Conservation (phyloP, 495 filamentous ascomycete species). For the Aspergillus biplanus region DNA sequence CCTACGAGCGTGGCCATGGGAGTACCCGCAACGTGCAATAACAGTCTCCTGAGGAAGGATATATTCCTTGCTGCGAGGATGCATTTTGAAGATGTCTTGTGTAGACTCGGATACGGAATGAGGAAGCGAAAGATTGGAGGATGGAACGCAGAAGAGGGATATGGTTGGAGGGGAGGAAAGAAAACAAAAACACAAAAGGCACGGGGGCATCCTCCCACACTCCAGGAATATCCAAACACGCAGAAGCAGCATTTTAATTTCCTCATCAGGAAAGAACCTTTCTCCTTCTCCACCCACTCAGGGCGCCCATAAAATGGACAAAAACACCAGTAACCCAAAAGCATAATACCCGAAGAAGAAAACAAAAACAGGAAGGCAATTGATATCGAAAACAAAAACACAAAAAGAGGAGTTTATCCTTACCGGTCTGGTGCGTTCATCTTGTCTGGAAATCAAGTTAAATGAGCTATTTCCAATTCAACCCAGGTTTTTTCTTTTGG, state of each 20-base stretch:
- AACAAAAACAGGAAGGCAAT: background rate
- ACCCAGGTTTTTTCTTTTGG: background rate
- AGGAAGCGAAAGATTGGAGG: background rate
- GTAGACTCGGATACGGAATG: background rate
- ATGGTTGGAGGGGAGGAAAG: background rate
- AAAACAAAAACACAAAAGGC: background rate
- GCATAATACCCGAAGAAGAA: background rate
- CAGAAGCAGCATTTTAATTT: background rate
- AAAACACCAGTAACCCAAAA: background rate
- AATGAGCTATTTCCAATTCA: background rate
- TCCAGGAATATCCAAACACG: background rate
- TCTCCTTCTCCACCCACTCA: background rate
- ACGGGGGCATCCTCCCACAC: background rate
- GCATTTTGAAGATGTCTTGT: background rate
- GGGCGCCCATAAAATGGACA: background rate
- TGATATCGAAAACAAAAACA: constrained; percentile 4
- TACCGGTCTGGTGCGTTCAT: constrained; percentile 79
- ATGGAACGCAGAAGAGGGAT: background rate
- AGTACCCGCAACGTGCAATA: constrained; percentile 23
- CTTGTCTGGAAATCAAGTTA: constrained; percentile 26
- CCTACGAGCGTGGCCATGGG: constrained; percentile 16
- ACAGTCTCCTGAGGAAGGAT: constrained; percentile 25
- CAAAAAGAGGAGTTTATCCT: constrained; percentile 20
- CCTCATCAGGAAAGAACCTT: background rate
- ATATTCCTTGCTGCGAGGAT: constrained; percentile 13